Base-by-base conservation (phyloP, 108 stramenopile genomes). In the Hondaea fermentalgiana region DNA sequence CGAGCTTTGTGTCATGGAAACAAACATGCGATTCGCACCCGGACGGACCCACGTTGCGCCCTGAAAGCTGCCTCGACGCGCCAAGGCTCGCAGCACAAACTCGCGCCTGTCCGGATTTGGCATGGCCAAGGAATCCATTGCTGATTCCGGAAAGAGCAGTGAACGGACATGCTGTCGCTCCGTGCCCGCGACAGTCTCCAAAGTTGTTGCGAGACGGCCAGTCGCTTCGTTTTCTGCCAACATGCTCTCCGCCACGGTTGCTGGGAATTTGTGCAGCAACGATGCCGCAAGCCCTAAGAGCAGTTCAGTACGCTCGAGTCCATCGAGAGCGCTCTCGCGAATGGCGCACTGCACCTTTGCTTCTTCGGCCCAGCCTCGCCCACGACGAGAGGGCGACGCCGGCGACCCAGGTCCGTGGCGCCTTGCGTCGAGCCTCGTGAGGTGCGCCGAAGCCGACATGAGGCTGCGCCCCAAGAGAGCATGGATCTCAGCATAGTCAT, bases 11-110 rank as follows among this genome's bases (percentile, higher is more conserved):
- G 76, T 83, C 76, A 83, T 47, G 23, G 45, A 23, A 6, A 83
- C 76, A 23, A 25, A 83, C 76, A 83, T 83, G 12, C 76, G 76
- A 23, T 83, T 83, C 51, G 76, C 76, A 8, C 76, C 76, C n/a
- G 76, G 49, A 6, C 76, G 76, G 17, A 83, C 76, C 45, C 51
- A 47, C 6, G 45, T 25, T 12, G 76, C 76, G 28, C 76, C 76
- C 6, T 17, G 49, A 53, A 53, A 83, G 51, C 49, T 53, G 6
- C 49, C 76, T 25, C 76, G 76, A 12, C 49, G 51, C 19, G 76
- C 76, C 28, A 83, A 4, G 6, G 49, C 45, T 12, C 76, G 76
- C n/a, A 83, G 45, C n/a, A 83, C 25, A 23, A 25, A 83, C 23
- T 83, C 76, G 49, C 51, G 45, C 49, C 51, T 12, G 51, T 83